A percentile compares a stretch with the other conserved stretches of the same genome.
These are phyloP conservation scores for Trichoderma sp. DNA, from an alignment of 2,329 filamentous ascomycete species.

Conservation along the genomic window DNA sequence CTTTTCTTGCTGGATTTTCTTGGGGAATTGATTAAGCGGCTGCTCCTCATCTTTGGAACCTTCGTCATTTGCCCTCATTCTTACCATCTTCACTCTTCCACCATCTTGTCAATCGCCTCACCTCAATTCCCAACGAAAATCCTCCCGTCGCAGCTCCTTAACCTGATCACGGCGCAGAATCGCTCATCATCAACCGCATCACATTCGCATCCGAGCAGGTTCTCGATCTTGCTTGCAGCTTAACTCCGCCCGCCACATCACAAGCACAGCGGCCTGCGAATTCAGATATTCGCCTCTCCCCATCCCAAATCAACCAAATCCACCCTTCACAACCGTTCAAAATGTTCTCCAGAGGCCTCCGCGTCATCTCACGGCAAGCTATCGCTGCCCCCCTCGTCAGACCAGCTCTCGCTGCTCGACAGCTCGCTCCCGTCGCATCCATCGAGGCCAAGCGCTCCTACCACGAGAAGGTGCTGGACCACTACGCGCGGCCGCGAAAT, in stretches of 20 bases:
- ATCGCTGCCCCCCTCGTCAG: slow-evolving; percentile 40
- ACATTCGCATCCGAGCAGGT: neutral
- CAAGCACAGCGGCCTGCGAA: neutral
- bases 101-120: neutral
- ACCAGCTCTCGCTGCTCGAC: slow-evolving; percentile 37
- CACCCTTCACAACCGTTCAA: neutral
- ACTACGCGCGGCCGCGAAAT: slow-evolving; percentile 54
- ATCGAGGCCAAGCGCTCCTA: slow-evolving; percentile 46
- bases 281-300: neutral
- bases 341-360: slow-evolving; percentile 50
- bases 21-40: neutral
- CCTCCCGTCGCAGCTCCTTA: neutral
- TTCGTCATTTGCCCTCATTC: neutral
- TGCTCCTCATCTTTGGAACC: slow-evolving; percentile 1
- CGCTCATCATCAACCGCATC: neutral
- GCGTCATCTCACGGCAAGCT: slow-evolving; percentile 44
- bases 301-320: neutral
- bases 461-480: slow-evolving; percentile 53
- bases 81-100: neutral
- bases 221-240: neutral
- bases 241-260: neutral
- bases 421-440: slow-evolving; percentile 41
- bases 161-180: neutral
- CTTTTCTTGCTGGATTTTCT: slow-evolving; percentile 2
- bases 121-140: neutral